Base-by-base conservation (phyloP, 768 basidiomycete species). In the Nidularia pulvinata region DNA sequence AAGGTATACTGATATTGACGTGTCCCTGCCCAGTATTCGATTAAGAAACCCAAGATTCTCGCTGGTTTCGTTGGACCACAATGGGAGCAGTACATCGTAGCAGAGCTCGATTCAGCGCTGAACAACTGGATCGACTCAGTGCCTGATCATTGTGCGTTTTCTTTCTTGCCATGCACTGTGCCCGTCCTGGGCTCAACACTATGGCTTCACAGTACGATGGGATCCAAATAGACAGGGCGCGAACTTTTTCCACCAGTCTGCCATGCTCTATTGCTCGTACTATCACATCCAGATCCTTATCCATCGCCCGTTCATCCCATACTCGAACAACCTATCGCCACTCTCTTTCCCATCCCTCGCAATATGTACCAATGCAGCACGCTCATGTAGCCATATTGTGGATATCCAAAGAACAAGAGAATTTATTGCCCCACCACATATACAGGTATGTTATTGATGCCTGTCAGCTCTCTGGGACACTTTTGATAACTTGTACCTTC, bases 351-450 rank as follows among this genome's bases (percentile, higher is more conserved):
- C 87, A 6, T 89, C 86, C 0, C 74, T 89, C 19, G 85, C 88
- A 0, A 90, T 89, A 51, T 91, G 87, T 66, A 82, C 89, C 9
- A 81, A 93, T 54, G 86, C 94, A 0, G 91, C 93, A 0, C 76
- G 93, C n/a, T 89, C 89, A 1, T 89, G 85, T 51, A 84, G 82
- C 14, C 92, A 92, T 59, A 79, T 97, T 19, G 70, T 90, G 35
- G 89, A 93, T 58, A 70, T 82, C 2, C 77, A 81, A 48, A 69
- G 76, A 47, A 69, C 62, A 48, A 69, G 80, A 5, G 66, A 59
- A 14, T 48, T 52, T 2, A 51, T 63, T 11, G 62, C 69, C 0
- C 55, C 66, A 33, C 72, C 74, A 7, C 69, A 72, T 6, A 48
- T 70, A 7, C 73, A 76, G 64, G 75, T 74, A 54, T n/a, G 65